Base-by-base conservation (phyloP, 495 filamentous ascomycete genomes). In the Ascodesmis nigricans region DNA sequence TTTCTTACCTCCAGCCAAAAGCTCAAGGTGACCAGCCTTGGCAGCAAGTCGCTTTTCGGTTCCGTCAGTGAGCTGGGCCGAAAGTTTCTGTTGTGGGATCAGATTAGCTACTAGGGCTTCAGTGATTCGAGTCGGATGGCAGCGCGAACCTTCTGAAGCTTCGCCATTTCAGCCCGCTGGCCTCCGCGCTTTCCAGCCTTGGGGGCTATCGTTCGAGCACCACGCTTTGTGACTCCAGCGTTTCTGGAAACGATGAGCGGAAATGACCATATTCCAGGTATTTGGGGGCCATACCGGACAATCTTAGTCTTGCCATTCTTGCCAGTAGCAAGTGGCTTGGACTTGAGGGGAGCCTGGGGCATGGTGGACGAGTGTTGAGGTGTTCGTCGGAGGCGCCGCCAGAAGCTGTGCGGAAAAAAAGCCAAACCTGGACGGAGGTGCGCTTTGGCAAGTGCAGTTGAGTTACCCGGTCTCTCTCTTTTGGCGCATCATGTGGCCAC, bases 21-120 rank as follows among this genome's bases (percentile, higher is more conserved):
- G 24, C 52, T 81, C 75, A 42, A 79, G 44, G 64, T 82, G 75
- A 3, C 76, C 76, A 25, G 73, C 75, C 49, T 67, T 71, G 29
- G 65, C 56, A 3, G 69, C 76, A 15, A 82, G 58, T 44, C 53
- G 64, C 38, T 67, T 60, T 47, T 81, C 75, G 38, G 74, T 78
- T 54, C 64, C 63, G 0, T 59, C 58, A 3, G 62, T 63, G 14
- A 81, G 56, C 0, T 73, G 73, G 0, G 70, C 61, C 0, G 69
- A 60, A 31, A 71, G 58, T 66, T 75, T 78, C 73, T 74, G 41
- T 39, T 24, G 18, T 28, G 16, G 19, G 18, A 24, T 36, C 13
- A 33, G 21, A 27, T 16, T 16, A 5, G 26, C 10, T 32, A 23
- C 5, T 11, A 36, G 5, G n/a, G 9, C 5, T 11, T 35, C 15